A percentile compares a stretch with the other conserved stretches of the same genome.
These are phyloP conservation scores for Psilocybe tampanensis DNA, from an alignment of 768 basidiomycete genomes.

Conservation along the genomic window DNA sequence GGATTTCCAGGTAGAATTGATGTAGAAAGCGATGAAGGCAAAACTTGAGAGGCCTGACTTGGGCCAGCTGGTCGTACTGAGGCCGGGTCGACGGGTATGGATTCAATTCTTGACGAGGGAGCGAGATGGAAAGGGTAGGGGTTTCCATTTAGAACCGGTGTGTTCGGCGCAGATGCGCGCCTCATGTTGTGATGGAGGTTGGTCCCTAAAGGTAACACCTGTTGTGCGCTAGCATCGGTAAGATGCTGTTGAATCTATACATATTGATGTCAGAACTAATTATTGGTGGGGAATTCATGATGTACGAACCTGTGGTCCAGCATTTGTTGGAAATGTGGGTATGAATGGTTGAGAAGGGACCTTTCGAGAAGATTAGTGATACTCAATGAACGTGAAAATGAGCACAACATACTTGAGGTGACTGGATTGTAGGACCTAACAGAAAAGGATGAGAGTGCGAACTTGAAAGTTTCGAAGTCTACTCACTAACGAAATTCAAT, in stretches of 20 bases:
- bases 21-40: not conserved
- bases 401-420: not conserved
- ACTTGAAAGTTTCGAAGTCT: not conserved
- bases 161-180: conserved; percentile 2
- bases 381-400: not conserved
- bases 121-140: conserved; percentile 3
- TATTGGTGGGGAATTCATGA: not conserved
- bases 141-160: not conserved
- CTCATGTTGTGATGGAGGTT: not conserved
- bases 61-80: not conserved
- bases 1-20: not conserved
- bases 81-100: not conserved
- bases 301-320: not conserved
- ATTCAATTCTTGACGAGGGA: not conserved
- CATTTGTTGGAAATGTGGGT: not conserved
- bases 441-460: not conserved
- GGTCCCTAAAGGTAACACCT: not conserved
- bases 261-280: not conserved
- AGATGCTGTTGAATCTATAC: not conserved
- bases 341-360: not conserved
- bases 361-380: not conserved
- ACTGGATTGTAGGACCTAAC: not conserved
- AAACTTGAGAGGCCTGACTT: not conserved
- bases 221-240: not conserved
- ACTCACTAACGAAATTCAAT: conserved; percentile 8